Conservation (phyloP, 176 grass and related monocot genomes). For the Ensete ventricosum region DNA sequence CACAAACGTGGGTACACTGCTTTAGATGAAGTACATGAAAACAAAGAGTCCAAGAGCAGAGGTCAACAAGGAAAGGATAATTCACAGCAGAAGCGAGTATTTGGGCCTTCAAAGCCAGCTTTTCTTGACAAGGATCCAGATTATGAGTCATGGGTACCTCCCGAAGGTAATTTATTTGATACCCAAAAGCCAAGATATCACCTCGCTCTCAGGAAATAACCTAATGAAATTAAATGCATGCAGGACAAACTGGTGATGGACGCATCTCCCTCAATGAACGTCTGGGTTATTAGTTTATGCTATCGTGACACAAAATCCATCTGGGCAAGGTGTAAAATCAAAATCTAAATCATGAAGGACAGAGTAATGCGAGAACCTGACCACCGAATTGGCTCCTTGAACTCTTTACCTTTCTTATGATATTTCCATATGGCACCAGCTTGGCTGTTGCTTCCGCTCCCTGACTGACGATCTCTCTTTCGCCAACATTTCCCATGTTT, state of each 20-base stretch:
- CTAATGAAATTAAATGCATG: slow-evolving; percentile 16
- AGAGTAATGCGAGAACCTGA: neutral
- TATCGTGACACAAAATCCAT: neutral
- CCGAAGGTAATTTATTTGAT: slow-evolving; percentile 52
- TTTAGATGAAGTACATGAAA: slow-evolving; percentile 40
- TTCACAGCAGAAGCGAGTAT: slow-evolving; percentile 41
- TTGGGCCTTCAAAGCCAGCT: slow-evolving; percentile 74
- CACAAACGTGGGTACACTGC: slow-evolving; percentile 58
- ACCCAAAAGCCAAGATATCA: neutral
- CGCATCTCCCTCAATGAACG: slow-evolving; percentile 83
- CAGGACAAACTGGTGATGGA: slow-evolving; percentile 98
- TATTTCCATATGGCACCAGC: neutral
- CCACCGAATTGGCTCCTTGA: no score
- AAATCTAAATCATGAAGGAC: neutral
- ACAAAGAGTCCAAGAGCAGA: slow-evolving; percentile 19
- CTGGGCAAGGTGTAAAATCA: no score
- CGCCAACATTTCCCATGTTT: neutral
- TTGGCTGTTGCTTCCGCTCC: no score
- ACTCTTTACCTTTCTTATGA: neutral
- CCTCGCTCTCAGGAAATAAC: neutral
- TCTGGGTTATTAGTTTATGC: slow-evolving; percentile 51
- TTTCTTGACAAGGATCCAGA: slow-evolving; percentile 48
- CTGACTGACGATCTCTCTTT: neutral
- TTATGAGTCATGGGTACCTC: slow-evolving; percentile 86
- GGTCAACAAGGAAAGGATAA: slow-evolving; percentile 37